Conservation (phyloP, 345 rosid species). For the Limnanthes douglasii region DNA sequence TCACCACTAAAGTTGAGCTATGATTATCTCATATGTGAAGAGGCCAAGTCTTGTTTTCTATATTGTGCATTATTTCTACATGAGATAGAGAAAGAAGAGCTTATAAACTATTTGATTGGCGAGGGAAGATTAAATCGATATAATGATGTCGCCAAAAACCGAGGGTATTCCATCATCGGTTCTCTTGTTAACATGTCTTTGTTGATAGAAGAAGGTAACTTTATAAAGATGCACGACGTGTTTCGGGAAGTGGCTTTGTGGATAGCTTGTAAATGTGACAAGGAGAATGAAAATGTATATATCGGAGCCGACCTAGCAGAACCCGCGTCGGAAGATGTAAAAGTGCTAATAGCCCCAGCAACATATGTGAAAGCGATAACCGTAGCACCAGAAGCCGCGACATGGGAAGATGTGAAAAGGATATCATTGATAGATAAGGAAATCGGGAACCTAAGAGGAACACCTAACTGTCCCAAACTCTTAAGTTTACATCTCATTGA, state of each 20-base stretch:
- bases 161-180: constrained; percentile 11
- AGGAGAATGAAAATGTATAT: not conserved
- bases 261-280: constrained; percentile 8
- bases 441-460: constrained; percentile 1
- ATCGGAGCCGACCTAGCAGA: not conserved
- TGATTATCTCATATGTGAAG: constrained; percentile 7
- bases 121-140: constrained; percentile 17
- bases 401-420: constrained; percentile 6
- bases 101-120: constrained; percentile 24
- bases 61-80: constrained; percentile 31
- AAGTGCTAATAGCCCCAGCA: no score
- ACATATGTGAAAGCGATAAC: no score
- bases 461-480: constrained; percentile 7
- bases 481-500: constrained; percentile 10
- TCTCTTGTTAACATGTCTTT: constrained; percentile 28
- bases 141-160: constrained; percentile 13
- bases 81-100: constrained; percentile 19
- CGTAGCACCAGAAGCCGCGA: constrained; percentile 10
- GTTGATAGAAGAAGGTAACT: constrained; percentile 27
- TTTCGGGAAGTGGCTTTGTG: constrained; percentile 32
- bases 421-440: constrained; percentile 11
- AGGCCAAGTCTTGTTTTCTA: constrained; percentile 24
- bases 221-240: constrained; percentile 32
- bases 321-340: not conserved
- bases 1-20: constrained; percentile 25